Conservation (phyloP, 805 yeast species). For the Hanseniaspora taiwanica region DNA sequence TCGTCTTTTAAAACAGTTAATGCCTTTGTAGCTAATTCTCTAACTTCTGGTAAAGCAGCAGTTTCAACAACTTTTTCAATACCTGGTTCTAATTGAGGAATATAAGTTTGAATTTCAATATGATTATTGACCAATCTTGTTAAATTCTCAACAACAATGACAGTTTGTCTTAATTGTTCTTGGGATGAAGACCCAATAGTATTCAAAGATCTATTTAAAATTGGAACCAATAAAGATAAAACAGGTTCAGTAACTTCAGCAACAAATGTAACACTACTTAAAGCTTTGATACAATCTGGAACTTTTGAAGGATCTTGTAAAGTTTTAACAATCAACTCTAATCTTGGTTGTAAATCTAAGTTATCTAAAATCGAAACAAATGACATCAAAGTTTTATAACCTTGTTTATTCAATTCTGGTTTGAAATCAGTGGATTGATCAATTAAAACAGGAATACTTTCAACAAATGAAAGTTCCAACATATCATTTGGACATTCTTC, state of each 20-base stretch:
- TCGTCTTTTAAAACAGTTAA: slow-evolving; percentile 71
- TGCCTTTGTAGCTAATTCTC: slow-evolving; percentile 86
- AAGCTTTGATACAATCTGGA: slow-evolving; percentile 74
- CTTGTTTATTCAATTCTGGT: slow-evolving; percentile 86
- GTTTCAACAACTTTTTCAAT: slow-evolving; percentile 75
- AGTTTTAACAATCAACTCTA: slow-evolving; percentile 73
- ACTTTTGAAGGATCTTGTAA: slow-evolving; percentile 83
- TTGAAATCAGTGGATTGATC: slow-evolving; percentile 90
- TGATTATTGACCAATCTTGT: slow-evolving; percentile 91
- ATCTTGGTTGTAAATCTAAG: slow-evolving; percentile 79
- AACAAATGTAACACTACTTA: slow-evolving; percentile 89
- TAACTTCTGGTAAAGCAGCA: slow-evolving; percentile 92
- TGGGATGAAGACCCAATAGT: slow-evolving; percentile 76
- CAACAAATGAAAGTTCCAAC: slow-evolving; percentile 67
- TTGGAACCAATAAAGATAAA: slow-evolving; percentile 79
- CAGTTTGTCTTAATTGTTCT: slow-evolving; percentile 93
- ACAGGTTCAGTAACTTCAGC: slow-evolving; percentile 98
- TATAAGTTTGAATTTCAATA: slow-evolving; percentile 75
- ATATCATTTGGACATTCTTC: slow-evolving; percentile 77
- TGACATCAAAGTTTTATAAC: slow-evolving; percentile 52
- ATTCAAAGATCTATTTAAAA: slow-evolving; percentile 76
- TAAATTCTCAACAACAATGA: slow-evolving; percentile 87
- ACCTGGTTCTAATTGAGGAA: slow-evolving; percentile 86
- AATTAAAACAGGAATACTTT: slow-evolving; percentile 71
- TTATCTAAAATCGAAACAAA: slow-evolving; percentile 81